Evolutionary conservation across 179 eudicot genomes (phyloP), one percentile per base, ranked within the genome.

Genomic region (Nepenthes alata): DNA sequence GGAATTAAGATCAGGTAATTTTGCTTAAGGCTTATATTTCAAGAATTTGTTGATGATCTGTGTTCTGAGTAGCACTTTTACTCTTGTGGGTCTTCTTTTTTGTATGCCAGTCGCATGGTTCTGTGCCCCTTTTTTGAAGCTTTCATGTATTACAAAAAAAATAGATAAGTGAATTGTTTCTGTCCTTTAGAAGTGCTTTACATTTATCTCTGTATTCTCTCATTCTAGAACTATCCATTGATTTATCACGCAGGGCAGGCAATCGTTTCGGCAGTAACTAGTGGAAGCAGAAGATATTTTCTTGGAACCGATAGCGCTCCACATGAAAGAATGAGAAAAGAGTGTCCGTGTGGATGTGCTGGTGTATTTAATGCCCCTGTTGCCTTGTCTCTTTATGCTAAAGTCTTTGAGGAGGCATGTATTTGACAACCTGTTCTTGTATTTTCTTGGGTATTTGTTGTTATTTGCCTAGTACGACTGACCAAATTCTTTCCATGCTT

Each of bases 221-320:
- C n/a, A 47, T 49, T 3, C 37, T 65, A 25, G 16, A 47, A 41
- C 5, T 4, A 41, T 49, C 13, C 37, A 35, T 57, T 64, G 35
- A 39, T 61, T 63, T 60, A 39, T 47, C 37, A 11, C 70, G 44
- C 68, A 93, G 98, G 97, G 61, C 83, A 75, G 70, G 83, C 97
- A 69, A 77, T 93, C 58, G 83, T 81, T 63, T 70, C 90, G 53
- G 98, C 94, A 41, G 97, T 89, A 47, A 89, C 98, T 4, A 89
- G 90, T 65, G 98, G 98, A 59, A 87, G 85, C 72, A 90, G 68
- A 67, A 80, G 75, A 68, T 90, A 83, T 75, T 93, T 93, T 71
- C 85, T 87, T 52, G 99, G 99, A 62, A 93, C 99, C 47, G 99
- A 93, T 64, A 90, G 96, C 60, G 99, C 97, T 56, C 99, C 99